Evolutionary conservation across 148 eudicot species (phyloP), one percentile per base, ranked within the genome.

Genomic region (Vaccinium macrocarpon): DNA sequence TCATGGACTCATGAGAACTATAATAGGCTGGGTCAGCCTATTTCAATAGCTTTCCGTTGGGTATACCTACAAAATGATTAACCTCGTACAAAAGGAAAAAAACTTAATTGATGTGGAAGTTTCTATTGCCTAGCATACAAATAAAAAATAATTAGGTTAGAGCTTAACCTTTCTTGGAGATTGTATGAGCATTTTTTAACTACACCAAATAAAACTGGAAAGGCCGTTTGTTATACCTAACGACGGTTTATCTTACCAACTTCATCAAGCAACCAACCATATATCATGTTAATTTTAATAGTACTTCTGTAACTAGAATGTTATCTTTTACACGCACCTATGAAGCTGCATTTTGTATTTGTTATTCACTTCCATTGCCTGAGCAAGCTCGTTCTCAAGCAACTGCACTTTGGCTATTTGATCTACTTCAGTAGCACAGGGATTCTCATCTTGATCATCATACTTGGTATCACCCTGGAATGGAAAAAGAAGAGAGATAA

Each of bases 331-430:
- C 23, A 83, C 90, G 62, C 86, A 94, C 97, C 95, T 91, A 83
- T 84, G 88, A 73, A 94, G 92, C 88, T 94, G 94, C 82, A 79
- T 68, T 86, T 90, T 91, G 88, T 89, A 91, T 87, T 86, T 91
- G 52, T 91, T 88, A 71, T 90, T 92, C 80, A 90, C 95, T 86
- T 94, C 92, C 84, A 90, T 81, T 82, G 94, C 95, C 86, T 91
- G 92, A 84, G 90, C 89, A 66, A 92, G 95, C 85, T 92, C 93
- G 75, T 84, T 81, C 89, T 93, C 92, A 82, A 93, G 94, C 76
- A 89, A 85, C 89, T 89, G 89, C 71, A 91, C 82, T 81, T 87
- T 90, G 32, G 88, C 87, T 55, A 68, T 62, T 53, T 86, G 82
- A 87, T 89, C 90, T 73, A 79, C 82, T n/a, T 61, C 85, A 55